Conservation (phyloP, 2,329 filamentous ascomycete species). For the Dactylonectria macrodidyma region DNA sequence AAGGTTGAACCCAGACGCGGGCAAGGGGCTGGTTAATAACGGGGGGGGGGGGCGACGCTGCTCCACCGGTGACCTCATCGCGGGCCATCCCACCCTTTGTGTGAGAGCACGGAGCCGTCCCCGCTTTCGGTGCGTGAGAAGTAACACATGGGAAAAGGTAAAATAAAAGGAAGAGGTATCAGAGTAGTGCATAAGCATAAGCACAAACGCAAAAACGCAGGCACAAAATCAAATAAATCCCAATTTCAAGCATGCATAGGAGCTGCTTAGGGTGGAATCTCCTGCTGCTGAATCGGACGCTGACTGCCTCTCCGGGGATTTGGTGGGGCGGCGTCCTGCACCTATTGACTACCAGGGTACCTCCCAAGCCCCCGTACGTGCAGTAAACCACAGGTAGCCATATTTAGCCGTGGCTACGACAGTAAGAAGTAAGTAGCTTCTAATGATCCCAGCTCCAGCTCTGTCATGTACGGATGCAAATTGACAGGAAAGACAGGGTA, state of each 20-base stretch:
- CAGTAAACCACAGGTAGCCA: conserved; percentile 29
- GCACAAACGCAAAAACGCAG: not conserved
- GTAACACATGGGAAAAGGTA: not conserved
- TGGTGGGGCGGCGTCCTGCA: conserved; percentile 1
- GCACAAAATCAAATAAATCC: no score
- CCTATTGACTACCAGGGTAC: conserved; percentile 5
- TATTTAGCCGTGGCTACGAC: conserved; percentile 27
- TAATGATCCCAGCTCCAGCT: not conserved
- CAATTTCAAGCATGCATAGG: not conserved
- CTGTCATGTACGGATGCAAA: not conserved
- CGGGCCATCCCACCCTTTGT: conserved; percentile 1
- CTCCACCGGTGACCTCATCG: conserved; percentile 5
- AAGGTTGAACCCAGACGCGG: not conserved
- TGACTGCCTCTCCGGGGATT: conserved; percentile 25
- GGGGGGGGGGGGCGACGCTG: not conserved
- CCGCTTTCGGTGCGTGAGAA: not conserved
- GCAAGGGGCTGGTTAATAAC: not conserved
- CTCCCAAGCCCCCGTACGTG: not conserved
- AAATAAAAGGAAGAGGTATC: not conserved
- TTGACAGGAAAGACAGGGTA: not conserved
- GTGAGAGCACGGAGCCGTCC: not conserved
- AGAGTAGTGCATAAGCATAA: no score
- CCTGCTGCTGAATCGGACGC: not conserved
- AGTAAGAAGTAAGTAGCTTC: not conserved
- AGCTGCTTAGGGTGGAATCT: not conserved